A percentile compares a stretch with the other conserved stretches of the same genome.
Conservation (phyloP, 768 basidiomycete species). For the Heimioporus sp. region DNA sequence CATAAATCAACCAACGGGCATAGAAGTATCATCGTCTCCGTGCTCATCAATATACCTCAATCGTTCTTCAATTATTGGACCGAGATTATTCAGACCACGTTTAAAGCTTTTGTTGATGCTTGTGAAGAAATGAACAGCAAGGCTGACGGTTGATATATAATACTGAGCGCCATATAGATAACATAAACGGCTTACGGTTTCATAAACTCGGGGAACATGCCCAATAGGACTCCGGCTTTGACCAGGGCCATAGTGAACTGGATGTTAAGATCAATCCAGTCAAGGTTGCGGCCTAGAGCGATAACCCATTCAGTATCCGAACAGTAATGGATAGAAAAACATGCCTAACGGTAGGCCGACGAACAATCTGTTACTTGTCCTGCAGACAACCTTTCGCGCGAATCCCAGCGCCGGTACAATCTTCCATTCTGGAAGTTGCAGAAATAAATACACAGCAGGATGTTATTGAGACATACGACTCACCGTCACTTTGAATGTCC, state of each 20-base stretch:
- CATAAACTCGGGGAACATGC: slow-evolving; percentile 32
- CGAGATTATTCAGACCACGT: slow-evolving; percentile 11
- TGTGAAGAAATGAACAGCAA: slow-evolving; percentile 15
- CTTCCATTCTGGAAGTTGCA: slow-evolving; percentile 37
- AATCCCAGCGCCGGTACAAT: slow-evolving; percentile 23
- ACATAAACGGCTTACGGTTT: slow-evolving; percentile 23
- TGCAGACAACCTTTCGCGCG: slow-evolving; percentile 35
- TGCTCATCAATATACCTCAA: not conserved
- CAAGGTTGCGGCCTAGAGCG: slow-evolving; percentile 1
- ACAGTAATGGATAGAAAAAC: slow-evolving; percentile 8
- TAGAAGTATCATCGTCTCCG: not conserved
- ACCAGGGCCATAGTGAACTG: slow-evolving; percentile 27
- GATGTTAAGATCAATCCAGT: slow-evolving; percentile 20
- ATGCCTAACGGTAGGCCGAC: slow-evolving; percentile 47
- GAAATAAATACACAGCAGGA: not conserved
- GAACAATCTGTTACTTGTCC: slow-evolving; percentile 44
- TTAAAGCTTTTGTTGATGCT: not conserved
- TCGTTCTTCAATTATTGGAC: slow-evolving; percentile 32
- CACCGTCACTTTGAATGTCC: slow-evolving; percentile 13
- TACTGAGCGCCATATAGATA: too few relatives aligned
- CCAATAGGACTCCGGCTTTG: slow-evolving; percentile 16
- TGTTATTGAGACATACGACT: not conserved
- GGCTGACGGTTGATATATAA: not conserved
- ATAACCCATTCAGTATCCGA: not conserved
- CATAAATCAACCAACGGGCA: not conserved